Evolutionary conservation across 306 rosid genomes (phyloP), one percentile per base, ranked within the genome.

Genomic region (Argentina anserina): DNA sequence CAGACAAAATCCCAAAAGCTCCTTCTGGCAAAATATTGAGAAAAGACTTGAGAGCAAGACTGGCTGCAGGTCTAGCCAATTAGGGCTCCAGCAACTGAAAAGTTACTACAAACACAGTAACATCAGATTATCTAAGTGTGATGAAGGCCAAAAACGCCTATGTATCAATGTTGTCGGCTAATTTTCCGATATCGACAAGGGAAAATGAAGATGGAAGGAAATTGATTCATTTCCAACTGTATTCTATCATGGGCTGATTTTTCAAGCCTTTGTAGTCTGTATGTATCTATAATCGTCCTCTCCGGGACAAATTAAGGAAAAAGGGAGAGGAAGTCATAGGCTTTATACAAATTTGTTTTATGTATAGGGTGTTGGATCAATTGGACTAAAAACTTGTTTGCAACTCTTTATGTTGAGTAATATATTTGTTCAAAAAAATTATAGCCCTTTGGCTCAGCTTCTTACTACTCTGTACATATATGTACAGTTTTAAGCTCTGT

Each of bases 1-100:
- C 81, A 5, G 91, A 88, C n/a, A 59, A 84, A 39, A 87, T 93
- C 67, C 93, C 98, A 0, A 93, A 87, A 79, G 86, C 90, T 26
- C 86, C 93, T 23, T 83, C 97, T 0, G 98, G 98, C 3, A 93
- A 93, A 83, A 93, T 90, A 77, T 77, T 90, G 74, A 76, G 97
- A 18, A 88, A 84, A 84, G 88, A 73, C 36, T 78, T 92, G 59
- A 87, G 83, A 62, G 87, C 84, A 42, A 85, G 73, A 70, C 81
- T 92, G 23, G 72, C 71, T 40, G 58, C 75, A 66, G 78, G 73
- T 52, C 7, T 77, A 73, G 52, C 76, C 21, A 85, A 72, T 60
- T 81, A 87, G 82, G 17, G 65, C 33, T 37, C 5, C 15, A 33
- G 40, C 40, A 53, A 70, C 25, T 36, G 61, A 31, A 25, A 20